Percentiles rank a stretch among this genome's conserved stretches.
Evolutionary conservation across 2,329 filamentous ascomycete species (phyloP).

Genomic region (Fusarium sulawesiense): DNA sequence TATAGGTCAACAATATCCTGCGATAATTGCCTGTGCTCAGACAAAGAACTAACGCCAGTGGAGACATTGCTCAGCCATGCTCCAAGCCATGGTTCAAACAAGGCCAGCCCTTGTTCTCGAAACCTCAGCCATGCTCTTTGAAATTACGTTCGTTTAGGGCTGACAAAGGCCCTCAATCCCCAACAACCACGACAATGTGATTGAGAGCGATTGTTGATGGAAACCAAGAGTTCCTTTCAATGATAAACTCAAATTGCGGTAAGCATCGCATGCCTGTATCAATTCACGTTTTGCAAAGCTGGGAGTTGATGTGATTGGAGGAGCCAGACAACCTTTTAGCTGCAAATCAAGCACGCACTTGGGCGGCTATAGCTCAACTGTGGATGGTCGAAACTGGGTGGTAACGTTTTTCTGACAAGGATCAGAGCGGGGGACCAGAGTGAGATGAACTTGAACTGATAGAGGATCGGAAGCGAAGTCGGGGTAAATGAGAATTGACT

Average conservation of each 20-base stretch:
- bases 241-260: slow-evolving; percentile 19
- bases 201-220: slow-evolving; percentile 3
- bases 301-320: slow-evolving; percentile 20
- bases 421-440: slow-evolving; percentile 19
- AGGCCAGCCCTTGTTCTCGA: slow-evolving; percentile 17
- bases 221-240: background rate
- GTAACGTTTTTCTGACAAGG: slow-evolving; percentile 30
- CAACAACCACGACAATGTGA: background rate
- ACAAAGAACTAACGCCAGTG: slow-evolving; percentile 14
- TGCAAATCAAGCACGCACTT: slow-evolving; percentile 21
- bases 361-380: slow-evolving; percentile 42
- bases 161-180: slow-evolving; percentile 3
- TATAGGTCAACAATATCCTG: background rate
- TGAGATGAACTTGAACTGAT: background rate
- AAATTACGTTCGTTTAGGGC: slow-evolving; percentile 28
- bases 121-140: slow-evolving; percentile 14
- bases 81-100: slow-evolving; percentile 30
- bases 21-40: background rate
- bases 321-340: slow-evolving; percentile 21
- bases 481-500: background rate
- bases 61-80: slow-evolving; percentile 37
- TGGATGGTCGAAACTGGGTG: slow-evolving; percentile 35
- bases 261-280: slow-evolving; percentile 7
- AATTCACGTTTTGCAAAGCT: slow-evolving; percentile 4
- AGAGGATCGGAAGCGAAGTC: slow-evolving; percentile 9